Conservation (phyloP, 805 yeast genomes). For the Metschnikowia corniflorae region DNA sequence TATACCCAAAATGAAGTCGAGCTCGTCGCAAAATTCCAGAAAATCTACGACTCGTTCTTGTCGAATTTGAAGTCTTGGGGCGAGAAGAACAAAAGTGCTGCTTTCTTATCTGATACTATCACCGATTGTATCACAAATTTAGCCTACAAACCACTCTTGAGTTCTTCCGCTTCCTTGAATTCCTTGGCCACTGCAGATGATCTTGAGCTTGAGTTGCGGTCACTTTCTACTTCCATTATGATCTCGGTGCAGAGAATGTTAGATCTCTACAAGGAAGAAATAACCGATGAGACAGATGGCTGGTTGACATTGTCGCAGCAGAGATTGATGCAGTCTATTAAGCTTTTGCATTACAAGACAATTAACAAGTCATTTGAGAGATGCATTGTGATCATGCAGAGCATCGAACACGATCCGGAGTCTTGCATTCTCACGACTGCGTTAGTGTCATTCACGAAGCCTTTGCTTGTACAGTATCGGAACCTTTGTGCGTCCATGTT, state of each 20-base stretch:
- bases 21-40: conserved; percentile 20
- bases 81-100: conserved; percentile 21
- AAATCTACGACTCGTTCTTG: conserved; percentile 23
- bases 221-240: conserved; percentile 55
- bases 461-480: conserved; percentile 59
- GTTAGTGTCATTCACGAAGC: conserved; percentile 53
- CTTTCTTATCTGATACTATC: conserved; percentile 49
- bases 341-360: conserved; percentile 37
- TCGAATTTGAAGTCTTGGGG: conserved; percentile 35
- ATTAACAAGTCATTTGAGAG: conserved; percentile 34
- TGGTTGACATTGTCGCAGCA: conserved; percentile 61
- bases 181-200: conserved; percentile 24
- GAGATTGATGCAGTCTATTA: conserved; percentile 39
- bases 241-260: conserved; percentile 63
- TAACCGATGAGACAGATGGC: conserved; percentile 49
- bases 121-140: conserved; percentile 42
- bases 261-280: conserved; percentile 30
- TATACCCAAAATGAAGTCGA: conserved; percentile 16
- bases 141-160: conserved; percentile 17
- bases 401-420: conserved; percentile 33
- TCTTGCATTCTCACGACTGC: conserved; percentile 44
- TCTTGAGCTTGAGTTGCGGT: conserved; percentile 47
- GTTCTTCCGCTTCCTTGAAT: conserved; percentile 24
- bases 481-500: conserved; percentile 45
- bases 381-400: conserved; percentile 33